Evolutionary conservation across 352 stramenopile genomes (phyloP), one percentile per base, ranked within the genome.

Genomic region (Pythium graminicola): DNA sequence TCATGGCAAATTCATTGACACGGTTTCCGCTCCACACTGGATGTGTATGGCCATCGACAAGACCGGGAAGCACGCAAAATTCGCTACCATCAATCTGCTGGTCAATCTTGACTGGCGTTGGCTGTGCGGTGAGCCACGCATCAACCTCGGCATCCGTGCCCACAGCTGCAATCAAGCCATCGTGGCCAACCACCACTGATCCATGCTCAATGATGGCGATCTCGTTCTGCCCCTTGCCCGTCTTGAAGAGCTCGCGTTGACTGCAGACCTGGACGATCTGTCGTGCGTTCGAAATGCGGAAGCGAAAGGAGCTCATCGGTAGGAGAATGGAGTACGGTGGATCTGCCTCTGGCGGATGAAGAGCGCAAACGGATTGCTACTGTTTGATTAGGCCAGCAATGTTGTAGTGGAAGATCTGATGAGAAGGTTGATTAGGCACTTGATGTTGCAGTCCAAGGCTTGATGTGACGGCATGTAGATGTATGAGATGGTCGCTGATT

Each of bases 1-100:
- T 93, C 79, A 93, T 89, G 41, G 77, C 79, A 41, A 90, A 93
- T 64, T 93, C 82, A 41, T 82, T 72, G n/a, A 90, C 80, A 58
- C 82, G 82, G 64, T 81, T 89, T 54, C 82, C 82, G 43, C 76
- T 86, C 76, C 77, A 93, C 23, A 93, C 82, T 2, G 82, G 82
- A 51, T 93, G 82, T 41, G 82, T 93, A 54, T 93, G 82, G 39
- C 73, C 79, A 45, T 93, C 82, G 9, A 93, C 76, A 28, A 93
- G 80, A 19, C 82, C 82, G 3, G 79, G 80, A 17, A 93, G 59
- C n/a, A 89, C 67, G 35, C 81, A 85, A 38, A 78, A 63, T 22
- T 74, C 80, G 19, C 70, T 76, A 22, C 65, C 82, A 47, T 91
- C 80, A 36, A 93, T 61, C 32, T 89, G 64, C 22, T 74, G 70